Evolutionary conservation across 1,284 basidiomycete genomes (phyloP).

Genomic region (Trichosporon faecale): DNA sequence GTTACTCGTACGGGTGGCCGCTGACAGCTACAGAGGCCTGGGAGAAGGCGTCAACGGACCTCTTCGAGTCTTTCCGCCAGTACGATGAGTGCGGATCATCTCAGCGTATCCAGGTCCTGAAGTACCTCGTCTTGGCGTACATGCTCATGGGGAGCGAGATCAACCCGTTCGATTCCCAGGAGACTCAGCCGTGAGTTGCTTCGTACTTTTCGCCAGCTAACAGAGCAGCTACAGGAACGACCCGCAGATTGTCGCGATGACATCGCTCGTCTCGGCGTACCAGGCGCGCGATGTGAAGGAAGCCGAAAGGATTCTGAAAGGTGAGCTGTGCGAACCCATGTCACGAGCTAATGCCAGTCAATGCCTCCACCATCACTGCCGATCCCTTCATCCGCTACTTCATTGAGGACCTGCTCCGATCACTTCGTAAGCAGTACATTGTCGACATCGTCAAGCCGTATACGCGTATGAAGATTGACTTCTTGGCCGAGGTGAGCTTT

Average conservation of each 20-base stretch:
- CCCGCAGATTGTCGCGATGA: conserved; percentile 96
- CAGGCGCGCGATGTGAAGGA: conserved; percentile 92
- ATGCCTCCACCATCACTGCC: conserved; percentile 88
- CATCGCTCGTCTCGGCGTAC: conserved; percentile 91
- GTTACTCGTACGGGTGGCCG: conserved; percentile 36
- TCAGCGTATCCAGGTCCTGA: conserved; percentile 94
- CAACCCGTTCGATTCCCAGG: conserved; percentile 98
- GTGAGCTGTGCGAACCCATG: conserved; percentile 56
- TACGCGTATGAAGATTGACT: conserved; percentile 83
- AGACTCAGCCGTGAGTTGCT: conserved; percentile 81
- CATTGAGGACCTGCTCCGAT: conserved; percentile 90
- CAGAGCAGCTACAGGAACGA: conserved; percentile 85
- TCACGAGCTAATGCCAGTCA: conserved; percentile 60
- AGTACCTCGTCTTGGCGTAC: conserved; percentile 95
- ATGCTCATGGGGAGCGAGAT: conserved; percentile 98
- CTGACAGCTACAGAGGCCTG: conserved; percentile 68
- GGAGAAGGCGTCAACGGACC: conserved; percentile 94
- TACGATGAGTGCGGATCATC: conserved; percentile 98
- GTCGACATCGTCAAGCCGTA: conserved; percentile 98
- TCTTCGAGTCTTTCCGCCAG: conserved; percentile 97
- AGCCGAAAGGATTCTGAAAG: conserved; percentile 89
- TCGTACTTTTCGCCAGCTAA: conserved; percentile 14
- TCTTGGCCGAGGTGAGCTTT: conserved; percentile 74
- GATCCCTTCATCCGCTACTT: conserved; percentile 89
- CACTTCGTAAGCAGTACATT: conserved; percentile 89